Evolutionary conservation across 345 rosid genomes (phyloP), one percentile per base, ranked within the genome.

Genomic region (Citrus australasica): DNA sequence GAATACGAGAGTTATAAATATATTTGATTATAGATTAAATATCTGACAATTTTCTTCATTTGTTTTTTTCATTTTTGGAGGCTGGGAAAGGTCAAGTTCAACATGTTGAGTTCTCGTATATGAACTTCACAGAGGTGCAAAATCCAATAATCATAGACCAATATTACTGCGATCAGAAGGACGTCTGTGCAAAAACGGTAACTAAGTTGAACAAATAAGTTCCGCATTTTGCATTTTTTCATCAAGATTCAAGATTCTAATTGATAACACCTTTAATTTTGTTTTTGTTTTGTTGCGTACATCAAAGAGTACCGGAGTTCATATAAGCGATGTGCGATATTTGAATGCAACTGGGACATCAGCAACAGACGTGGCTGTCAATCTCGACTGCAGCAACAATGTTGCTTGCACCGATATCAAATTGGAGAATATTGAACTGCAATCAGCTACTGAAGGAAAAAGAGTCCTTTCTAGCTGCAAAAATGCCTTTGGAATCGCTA

Each of bases 111-210:
- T 87, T 85, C 74, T 70, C 85, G 13, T 0, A 78, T 48, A n/a
- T 84, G 56, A 81, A n/a, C 38, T 80, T 88, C 67, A 71, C 48
- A 1, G 16, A 32, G 0, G 80, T 83, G 76, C 27, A 74, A 59
- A 78, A 83, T 68, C 82, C 86, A 5, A 77, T 83, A 8, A 79
- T 81, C 21, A 81, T 86, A 0, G 79, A 81, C 14, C 85, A 83
- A 21, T 42, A 73, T 5, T 83, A 83, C 37, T 77, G 79, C 8
- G 25, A 42, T 2, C 38, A 14, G 25, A 7, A 5, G 0, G 14
- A 16, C 1, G n/a, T 10, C 16, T 48, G 51, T 27, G 17, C 24
- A 4, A 21, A 5, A 24, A 75, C 30, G 2, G 79, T 85, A 71
- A 75, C 65, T 46, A 46, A 46, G 13, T 46, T 46, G 17, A 46